phyloP scores from a whole-genome alignment of 2,329 filamentous ascomycete genomes.

The Monosporascus sp. region DNA sequence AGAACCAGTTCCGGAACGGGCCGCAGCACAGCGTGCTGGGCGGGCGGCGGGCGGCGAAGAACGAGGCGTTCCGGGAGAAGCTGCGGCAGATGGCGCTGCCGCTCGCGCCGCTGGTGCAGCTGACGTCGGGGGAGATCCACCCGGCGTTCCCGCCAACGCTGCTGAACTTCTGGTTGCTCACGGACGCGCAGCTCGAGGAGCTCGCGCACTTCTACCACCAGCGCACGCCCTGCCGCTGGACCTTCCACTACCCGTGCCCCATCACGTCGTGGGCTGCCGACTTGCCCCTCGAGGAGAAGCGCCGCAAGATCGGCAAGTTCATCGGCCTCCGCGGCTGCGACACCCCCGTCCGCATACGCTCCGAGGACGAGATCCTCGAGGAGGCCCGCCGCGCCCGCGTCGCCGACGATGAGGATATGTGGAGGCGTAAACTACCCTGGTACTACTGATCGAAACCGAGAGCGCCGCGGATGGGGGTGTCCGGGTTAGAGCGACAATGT shows the following conservation, averaged over 20 bases:
- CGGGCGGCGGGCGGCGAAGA: slow-evolving; percentile 35
- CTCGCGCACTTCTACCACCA: slow-evolving; percentile 73
- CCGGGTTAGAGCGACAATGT: not conserved
- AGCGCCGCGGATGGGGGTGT: slow-evolving; percentile 9
- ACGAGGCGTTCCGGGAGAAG: slow-evolving; percentile 54
- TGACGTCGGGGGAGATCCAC: slow-evolving; percentile 58
- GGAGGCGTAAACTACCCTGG: slow-evolving; percentile 42
- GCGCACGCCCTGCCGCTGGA: slow-evolving; percentile 50
- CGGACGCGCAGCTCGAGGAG: slow-evolving; percentile 63
- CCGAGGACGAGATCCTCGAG: slow-evolving; percentile 43
- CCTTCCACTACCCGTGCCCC: slow-evolving; percentile 61
- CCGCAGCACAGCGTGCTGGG: slow-evolving; percentile 18
- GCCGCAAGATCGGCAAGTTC: slow-evolving; percentile 67
- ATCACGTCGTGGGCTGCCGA: slow-evolving; percentile 52
- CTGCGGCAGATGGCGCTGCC: slow-evolving; percentile 61
- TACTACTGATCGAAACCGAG: slow-evolving; percentile 17
- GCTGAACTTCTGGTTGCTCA: slow-evolving; percentile 70
- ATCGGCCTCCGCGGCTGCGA: slow-evolving; percentile 65
- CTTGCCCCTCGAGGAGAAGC: slow-evolving; percentile 60
- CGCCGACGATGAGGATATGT: slow-evolving; percentile 42
- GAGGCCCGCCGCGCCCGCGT: slow-evolving; percentile 35
- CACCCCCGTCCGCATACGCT: slow-evolving; percentile 34
- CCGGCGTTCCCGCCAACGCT: slow-evolving; percentile 61
- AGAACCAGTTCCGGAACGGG: slow-evolving; percentile 17
- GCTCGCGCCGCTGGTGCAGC: slow-evolving; percentile 62